These are phyloP conservation scores for Talaromyces sp. DNA, from an alignment of 2,329 filamentous ascomycete species.

Conservation along the genomic window DNA sequence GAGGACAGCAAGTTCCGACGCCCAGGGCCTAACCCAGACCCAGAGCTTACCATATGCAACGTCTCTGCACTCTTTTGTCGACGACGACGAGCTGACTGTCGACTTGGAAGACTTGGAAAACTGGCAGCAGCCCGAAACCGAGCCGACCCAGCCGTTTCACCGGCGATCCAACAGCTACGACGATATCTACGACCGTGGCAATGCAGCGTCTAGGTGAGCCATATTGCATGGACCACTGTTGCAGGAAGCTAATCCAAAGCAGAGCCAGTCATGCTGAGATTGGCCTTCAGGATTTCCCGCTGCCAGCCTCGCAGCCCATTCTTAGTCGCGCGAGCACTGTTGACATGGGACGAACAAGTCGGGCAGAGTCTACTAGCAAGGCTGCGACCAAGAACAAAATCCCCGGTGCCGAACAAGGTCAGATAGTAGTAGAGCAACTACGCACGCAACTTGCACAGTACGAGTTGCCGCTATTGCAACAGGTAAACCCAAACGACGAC, in stretches of 20 bases:
- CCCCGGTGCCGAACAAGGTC: not conserved
- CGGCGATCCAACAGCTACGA: not conserved
- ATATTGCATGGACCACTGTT: not conserved
- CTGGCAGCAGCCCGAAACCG: not conserved
- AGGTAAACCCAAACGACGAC: constrained; percentile 20
- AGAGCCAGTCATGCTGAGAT: not conserved
- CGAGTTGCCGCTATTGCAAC: constrained; percentile 24
- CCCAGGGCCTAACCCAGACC: not conserved
- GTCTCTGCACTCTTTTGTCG: constrained; percentile 5
- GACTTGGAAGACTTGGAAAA: not conserved
- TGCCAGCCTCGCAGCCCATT: not conserved
- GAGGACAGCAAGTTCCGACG: not conserved
- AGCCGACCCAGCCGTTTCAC: not conserved
- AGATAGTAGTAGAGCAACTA: constrained; percentile 17
- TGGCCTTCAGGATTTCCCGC: constrained; percentile 2
- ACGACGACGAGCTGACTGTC: constrained; percentile 3
- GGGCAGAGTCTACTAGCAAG: not conserved
- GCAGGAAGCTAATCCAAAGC: not conserved
- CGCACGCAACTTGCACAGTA: constrained; percentile 21
- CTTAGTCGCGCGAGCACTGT: not conserved
- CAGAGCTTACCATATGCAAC: not conserved
- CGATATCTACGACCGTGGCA: constrained; percentile 1
- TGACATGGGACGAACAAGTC: not conserved
- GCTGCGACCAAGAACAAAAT: not conserved
- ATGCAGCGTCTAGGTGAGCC: constrained; percentile 1